These are phyloP conservation scores for Diaporthe vexans DNA, from an alignment of 2,329 filamentous ascomycete species.

Conservation along the genomic window DNA sequence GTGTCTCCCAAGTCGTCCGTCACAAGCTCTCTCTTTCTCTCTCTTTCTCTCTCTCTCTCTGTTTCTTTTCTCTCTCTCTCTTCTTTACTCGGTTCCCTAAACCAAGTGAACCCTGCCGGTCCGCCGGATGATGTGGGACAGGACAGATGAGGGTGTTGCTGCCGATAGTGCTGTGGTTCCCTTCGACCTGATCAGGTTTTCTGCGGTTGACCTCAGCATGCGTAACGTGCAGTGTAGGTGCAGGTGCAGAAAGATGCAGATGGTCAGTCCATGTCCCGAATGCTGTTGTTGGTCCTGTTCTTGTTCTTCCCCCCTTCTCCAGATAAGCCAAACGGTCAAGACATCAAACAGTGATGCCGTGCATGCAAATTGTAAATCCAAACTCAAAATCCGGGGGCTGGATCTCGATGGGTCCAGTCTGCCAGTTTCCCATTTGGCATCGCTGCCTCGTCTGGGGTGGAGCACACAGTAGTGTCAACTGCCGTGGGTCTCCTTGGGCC, in stretches of 20 bases:
- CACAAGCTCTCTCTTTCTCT: slow-evolving; percentile 6
- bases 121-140: background rate
- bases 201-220: slow-evolving; percentile 7
- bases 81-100: background rate
- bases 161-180: background rate
- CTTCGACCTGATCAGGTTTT: background rate
- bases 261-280: too few species aligned
- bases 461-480: background rate
- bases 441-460: slow-evolving; percentile 9
- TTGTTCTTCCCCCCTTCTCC: background rate
- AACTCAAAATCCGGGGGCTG: slow-evolving; percentile 34
- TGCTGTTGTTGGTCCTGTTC: too few species aligned
- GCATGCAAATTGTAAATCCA: slow-evolving; percentile 29
- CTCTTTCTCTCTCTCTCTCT: background rate
- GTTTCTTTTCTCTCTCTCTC: background rate
- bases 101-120: slow-evolving; percentile 13
- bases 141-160: background rate
- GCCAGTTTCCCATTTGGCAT: slow-evolving; percentile 11
- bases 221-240: background rate
- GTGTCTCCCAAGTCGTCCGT: background rate
- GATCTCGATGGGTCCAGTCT: slow-evolving; percentile 31
- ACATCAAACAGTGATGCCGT: slow-evolving; percentile 22
- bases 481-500: slow-evolving; percentile 17
- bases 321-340: background rate
- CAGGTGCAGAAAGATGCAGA: background rate